Conservation (phyloP, 2,329 filamentous ascomycete species). For the Harringtonia aguacate region DNA sequence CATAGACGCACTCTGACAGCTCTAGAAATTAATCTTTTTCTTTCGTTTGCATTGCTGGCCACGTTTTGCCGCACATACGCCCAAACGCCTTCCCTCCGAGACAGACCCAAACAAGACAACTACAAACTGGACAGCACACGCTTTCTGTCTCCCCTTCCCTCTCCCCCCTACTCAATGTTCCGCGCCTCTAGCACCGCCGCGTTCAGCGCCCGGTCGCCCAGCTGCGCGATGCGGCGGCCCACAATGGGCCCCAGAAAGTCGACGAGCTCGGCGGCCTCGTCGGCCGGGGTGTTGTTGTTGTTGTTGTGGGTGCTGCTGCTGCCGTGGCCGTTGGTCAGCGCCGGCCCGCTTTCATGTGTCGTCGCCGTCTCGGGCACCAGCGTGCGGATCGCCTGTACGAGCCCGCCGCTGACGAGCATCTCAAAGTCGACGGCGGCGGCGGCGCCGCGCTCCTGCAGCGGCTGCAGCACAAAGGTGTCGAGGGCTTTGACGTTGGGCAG, state of each 20-base stretch:
- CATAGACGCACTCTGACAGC: no score
- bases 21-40: no score
- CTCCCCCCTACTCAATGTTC: constrained; percentile 29
- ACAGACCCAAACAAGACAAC: background rate
- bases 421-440: constrained; percentile 34
- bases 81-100: background rate
- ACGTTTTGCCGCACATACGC: no score
- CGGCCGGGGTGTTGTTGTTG: constrained; percentile 9
- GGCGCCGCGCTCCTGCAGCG: constrained; percentile 39
- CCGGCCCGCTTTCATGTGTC: constrained; percentile 11
- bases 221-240: constrained; percentile 33
- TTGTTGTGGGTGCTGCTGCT: constrained; percentile 12
- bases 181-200: constrained; percentile 43
- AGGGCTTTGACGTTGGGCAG: constrained; percentile 45
- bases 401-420: constrained; percentile 40
- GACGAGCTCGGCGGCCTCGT: constrained; percentile 31
- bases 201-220: constrained; percentile 37
- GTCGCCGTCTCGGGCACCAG: constrained; percentile 20
- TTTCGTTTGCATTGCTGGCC: no score
- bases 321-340: constrained; percentile 28
- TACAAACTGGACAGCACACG: background rate
- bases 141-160: background rate
- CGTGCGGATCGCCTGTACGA: constrained; percentile 40
- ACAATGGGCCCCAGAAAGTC: constrained; percentile 46
- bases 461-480: constrained; percentile 40